These are phyloP conservation scores for Euphorbia pulcherrima DNA, from an alignment of 345 rosid species.

Conservation along the genomic window DNA sequence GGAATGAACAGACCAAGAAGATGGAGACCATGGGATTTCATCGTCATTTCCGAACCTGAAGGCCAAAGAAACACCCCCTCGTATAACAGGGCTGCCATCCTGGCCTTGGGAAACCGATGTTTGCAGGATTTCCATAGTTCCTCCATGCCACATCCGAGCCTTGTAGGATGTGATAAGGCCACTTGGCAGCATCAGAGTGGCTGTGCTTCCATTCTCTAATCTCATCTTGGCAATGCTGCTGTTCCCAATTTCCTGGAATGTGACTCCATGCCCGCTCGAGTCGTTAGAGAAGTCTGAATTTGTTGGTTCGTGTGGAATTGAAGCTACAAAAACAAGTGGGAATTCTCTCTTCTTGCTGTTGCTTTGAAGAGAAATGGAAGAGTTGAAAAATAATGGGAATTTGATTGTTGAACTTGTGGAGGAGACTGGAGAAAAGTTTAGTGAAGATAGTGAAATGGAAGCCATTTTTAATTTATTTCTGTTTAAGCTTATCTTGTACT, in stretches of 20 bases:
- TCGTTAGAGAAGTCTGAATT: constrained; percentile 58
- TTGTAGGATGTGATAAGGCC: constrained; percentile 80
- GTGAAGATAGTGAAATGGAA: constrained; percentile 31
- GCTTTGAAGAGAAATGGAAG: constrained; percentile 15
- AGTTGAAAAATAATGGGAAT: constrained; percentile 5
- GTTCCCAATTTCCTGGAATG: constrained; percentile 62
- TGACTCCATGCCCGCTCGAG: constrained; percentile 75
- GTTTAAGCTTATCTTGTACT: background rate
- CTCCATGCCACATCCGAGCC: constrained; percentile 78
- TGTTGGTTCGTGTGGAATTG: constrained; percentile 48
- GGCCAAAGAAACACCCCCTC: constrained; percentile 67
- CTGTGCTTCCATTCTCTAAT: constrained; percentile 63
- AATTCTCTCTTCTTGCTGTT: constrained; percentile 28
- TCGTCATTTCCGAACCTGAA: constrained; percentile 40
- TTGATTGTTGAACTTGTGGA: constrained; percentile 8
- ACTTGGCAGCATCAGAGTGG: constrained; percentile 57
- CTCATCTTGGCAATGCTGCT: constrained; percentile 57
- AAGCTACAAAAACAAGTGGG: constrained; percentile 40
- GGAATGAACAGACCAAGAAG: constrained; percentile 47
- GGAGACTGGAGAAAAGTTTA: constrained; percentile 27
- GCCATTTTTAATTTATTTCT: constrained; percentile 33
- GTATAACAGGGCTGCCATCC: constrained; percentile 50
- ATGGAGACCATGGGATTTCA: constrained; percentile 41
- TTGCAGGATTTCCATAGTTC: constrained; percentile 62
- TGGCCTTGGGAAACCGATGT: constrained; percentile 60